phyloP scores from a whole-genome alignment of 768 basidiomycete species.

The Sporobolomyces phaffii region DNA sequence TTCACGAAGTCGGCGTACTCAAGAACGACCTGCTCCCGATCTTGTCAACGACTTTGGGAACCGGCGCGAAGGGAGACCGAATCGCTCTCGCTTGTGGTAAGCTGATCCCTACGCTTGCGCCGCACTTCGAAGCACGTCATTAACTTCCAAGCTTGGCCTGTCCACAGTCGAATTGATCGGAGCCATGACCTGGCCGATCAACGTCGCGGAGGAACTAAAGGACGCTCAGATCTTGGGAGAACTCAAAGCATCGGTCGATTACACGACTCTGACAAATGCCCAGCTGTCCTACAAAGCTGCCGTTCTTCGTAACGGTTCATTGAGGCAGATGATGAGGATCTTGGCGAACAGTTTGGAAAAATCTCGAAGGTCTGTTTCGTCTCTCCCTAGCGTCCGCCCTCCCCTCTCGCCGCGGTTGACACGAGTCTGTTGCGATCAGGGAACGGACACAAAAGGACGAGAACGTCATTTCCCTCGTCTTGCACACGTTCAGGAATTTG shows the following conservation, averaged over 20 bases:
- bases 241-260: conserved; percentile 53
- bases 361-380: conserved; percentile 47
- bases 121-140: too few relatives aligned
- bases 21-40: conserved; percentile 83
- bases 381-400: too few relatives aligned
- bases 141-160: too few relatives aligned
- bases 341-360: conserved; percentile 65
- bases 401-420: too few relatives aligned
- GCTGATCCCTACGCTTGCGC: too few relatives aligned
- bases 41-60: conserved; percentile 70
- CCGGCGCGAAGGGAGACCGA: conserved; percentile 56
- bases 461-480: conserved; percentile 77
- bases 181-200: conserved; percentile 98
- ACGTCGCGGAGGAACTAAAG: conserved; percentile 85
- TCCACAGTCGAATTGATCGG: conserved; percentile 80
- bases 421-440: too few relatives aligned
- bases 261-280: conserved; percentile 70
- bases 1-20: conserved; percentile 79
- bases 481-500: conserved; percentile 89
- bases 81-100: conserved; percentile 65
- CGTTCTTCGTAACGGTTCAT: conserved; percentile 49
- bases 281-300: conserved; percentile 87
- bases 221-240: conserved; percentile 76
- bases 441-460: conserved; percentile 73
- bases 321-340: conserved; percentile 53